phyloP scores from a whole-genome alignment of 306 rosid species.

The Medicago arabica region DNA sequence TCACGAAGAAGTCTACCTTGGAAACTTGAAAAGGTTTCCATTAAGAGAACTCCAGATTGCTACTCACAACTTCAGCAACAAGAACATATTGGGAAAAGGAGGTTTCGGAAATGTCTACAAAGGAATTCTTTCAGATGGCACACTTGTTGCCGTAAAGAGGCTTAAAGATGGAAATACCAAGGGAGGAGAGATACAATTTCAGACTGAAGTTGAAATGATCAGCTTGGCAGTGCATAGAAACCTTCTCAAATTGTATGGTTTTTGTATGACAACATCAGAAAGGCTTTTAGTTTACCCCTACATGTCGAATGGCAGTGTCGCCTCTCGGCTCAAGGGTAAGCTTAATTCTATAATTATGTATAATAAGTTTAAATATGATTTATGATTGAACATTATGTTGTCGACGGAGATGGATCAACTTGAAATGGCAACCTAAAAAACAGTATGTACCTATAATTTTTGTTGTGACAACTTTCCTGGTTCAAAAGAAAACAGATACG shows the following conservation, averaged over 20 bases:
- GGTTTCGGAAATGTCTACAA: slow-evolving; percentile 97
- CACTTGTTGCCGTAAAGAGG: slow-evolving; percentile 87
- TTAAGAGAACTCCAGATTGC: slow-evolving; percentile 90
- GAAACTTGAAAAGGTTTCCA: slow-evolving; percentile 87
- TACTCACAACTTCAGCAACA: slow-evolving; percentile 87
- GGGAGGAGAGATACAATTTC: slow-evolving; percentile 93
- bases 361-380: background rate
- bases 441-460: no score
- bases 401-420: background rate
- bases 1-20: slow-evolving; percentile 86
- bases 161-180: slow-evolving; percentile 82
- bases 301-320: slow-evolving; percentile 98
- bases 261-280: slow-evolving; percentile 81
- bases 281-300: slow-evolving; percentile 88
- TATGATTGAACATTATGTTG: background rate
- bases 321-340: slow-evolving; percentile 86
- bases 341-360: background rate
- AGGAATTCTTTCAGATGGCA: slow-evolving; percentile 81
- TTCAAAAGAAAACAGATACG: no score
- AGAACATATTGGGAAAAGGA: slow-evolving; percentile 86
- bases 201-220: slow-evolving; percentile 98
- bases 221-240: slow-evolving; percentile 93
- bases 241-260: slow-evolving; percentile 82
- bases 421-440: background rate
- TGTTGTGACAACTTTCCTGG: no score